Conservation (phyloP, 208 protist species). For the Crithidia bombi region DNA sequence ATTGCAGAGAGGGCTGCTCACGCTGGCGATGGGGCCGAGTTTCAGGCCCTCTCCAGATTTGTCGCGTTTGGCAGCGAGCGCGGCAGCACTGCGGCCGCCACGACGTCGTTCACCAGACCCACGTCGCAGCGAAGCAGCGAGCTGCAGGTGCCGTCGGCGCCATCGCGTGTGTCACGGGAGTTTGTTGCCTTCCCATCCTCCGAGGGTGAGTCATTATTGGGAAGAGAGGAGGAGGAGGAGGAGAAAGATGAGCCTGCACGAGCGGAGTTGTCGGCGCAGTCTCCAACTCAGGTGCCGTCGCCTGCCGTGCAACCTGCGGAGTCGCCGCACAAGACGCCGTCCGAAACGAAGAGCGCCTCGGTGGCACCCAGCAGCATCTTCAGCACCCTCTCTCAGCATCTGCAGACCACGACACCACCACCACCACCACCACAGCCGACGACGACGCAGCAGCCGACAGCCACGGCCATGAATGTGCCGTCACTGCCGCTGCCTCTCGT, state of each 20-base stretch:
- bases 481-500: constrained; percentile 7
- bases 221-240: not conserved
- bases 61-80: constrained; percentile 46
- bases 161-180: constrained; percentile 6
- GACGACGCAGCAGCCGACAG: not conserved
- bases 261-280: not conserved
- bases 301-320: not conserved
- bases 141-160: not conserved
- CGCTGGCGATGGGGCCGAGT: constrained; percentile 25
- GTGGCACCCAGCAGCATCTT: constrained; percentile 64
- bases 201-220: not conserved
- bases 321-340: constrained; percentile 23
- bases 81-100: constrained; percentile 4
- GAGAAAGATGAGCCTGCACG: not conserved
- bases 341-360: constrained; percentile 32
- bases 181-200: constrained; percentile 17
- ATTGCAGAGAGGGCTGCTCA: not conserved
- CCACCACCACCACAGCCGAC: not conserved
- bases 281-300: not conserved
- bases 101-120: not conserved
- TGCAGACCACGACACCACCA: constrained; percentile 24
- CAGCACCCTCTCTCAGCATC: constrained; percentile 85
- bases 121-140: constrained; percentile 13
- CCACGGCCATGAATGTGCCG: not conserved
- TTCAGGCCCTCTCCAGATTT: constrained; percentile 43